phyloP scores from a whole-genome alignment of 164 flowering plant genomes.

The Stephania japonica region DNA sequence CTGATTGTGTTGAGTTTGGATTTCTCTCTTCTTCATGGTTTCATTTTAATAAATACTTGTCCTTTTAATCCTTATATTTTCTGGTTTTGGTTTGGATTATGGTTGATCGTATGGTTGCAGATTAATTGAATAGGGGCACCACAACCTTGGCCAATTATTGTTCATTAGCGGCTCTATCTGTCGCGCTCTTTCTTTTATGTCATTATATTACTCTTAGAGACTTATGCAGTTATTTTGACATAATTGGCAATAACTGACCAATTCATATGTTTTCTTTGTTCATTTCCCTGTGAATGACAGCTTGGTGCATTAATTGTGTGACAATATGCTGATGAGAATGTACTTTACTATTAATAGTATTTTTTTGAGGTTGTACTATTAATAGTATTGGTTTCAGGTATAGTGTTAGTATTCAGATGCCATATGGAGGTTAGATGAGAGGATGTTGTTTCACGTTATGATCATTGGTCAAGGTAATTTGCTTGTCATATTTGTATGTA shows the following conservation, averaged over 20 bases:
- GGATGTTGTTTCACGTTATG: neutral
- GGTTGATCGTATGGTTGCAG: neutral
- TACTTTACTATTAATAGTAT: too few species aligned
- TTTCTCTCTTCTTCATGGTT: slow-evolving; percentile 11
- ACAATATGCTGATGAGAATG: neutral
- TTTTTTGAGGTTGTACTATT: too few species aligned
- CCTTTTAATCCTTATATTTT: slow-evolving; percentile 2
- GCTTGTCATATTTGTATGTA: neutral
- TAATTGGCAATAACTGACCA: neutral
- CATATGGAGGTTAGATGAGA: neutral
- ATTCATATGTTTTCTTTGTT: neutral
- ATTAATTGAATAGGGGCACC: neutral
- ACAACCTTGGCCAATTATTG: neutral
- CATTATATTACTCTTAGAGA: neutral
- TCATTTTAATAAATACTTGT: slow-evolving; percentile 21
- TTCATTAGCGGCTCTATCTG: neutral
- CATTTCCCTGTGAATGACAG: neutral
- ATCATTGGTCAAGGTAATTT: neutral
- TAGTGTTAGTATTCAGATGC: neutral
- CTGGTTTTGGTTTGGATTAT: neutral
- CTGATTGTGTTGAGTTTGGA: slow-evolving; percentile 21
- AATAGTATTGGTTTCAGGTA: neutral
- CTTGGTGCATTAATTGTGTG: neutral
- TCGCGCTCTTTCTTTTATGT: neutral
- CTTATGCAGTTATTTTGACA: neutral